Percentiles rank a stretch among this genome's conserved stretches.
Conservation (phyloP, 108 stramenopile species). For the Epipyxis sp. region DNA sequence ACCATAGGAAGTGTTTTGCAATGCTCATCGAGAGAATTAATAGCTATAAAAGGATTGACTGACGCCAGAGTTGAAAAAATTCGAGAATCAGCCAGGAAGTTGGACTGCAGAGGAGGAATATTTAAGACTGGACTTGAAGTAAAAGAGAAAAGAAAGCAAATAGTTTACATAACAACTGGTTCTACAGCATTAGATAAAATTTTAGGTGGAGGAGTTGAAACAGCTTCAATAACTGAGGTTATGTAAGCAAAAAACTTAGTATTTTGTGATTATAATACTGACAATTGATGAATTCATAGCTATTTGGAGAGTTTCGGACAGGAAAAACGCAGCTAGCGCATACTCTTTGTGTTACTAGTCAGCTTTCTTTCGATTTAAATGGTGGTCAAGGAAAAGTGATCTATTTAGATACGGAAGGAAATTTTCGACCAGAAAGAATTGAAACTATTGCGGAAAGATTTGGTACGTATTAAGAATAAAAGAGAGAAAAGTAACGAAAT, state of each 20-base stretch:
- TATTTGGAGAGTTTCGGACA: constrained; percentile 63
- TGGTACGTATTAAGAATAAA: too few relatives aligned
- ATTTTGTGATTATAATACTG: not conserved
- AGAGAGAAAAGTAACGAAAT: not conserved
- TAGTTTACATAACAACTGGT: constrained; percentile 53
- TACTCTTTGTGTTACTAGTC: constrained; percentile 56
- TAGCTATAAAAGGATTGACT: constrained; percentile 54
- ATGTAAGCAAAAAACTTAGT: not conserved
- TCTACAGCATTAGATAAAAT: constrained; percentile 54
- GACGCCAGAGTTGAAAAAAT: constrained; percentile 60
- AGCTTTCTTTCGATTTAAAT: constrained; percentile 52
- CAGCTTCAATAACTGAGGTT: constrained; percentile 58
- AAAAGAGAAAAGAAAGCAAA: constrained; percentile 16
- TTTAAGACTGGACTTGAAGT: constrained; percentile 17
- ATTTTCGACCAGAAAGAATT: constrained; percentile 58
- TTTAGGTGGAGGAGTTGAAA: constrained; percentile 61
- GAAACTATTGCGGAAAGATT: constrained; percentile 62
- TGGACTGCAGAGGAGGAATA: constrained; percentile 29
- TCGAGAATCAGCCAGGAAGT: constrained; percentile 43
- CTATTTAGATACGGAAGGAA: constrained; percentile 51
- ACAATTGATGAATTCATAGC: not conserved
- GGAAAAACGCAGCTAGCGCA: constrained; percentile 62
- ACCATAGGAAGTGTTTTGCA: constrained; percentile 31
- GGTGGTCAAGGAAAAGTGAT: constrained; percentile 42
- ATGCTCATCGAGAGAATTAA: constrained; percentile 15